Evolutionary conservation across 2,329 filamentous ascomycete genomes (phyloP).

Genomic region (Lecanicillium sp.): DNA sequence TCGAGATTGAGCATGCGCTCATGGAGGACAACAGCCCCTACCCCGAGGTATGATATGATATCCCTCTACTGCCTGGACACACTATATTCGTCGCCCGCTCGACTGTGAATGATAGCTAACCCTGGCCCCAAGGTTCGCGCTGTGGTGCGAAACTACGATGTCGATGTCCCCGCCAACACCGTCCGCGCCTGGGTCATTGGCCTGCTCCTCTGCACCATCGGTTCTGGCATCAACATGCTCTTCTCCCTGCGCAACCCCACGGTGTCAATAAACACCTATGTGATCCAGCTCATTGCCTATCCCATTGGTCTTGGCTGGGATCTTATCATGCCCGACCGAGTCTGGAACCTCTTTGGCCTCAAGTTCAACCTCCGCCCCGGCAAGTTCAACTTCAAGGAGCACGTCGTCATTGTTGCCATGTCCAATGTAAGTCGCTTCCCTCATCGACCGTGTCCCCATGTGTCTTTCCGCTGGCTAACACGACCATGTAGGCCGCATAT

Average conservation of each 20-base stretch:
- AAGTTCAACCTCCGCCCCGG: slow-evolving; percentile 50
- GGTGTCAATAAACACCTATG: slow-evolving; percentile 52
- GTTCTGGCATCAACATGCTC: slow-evolving; percentile 54
- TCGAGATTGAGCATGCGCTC: slow-evolving; percentile 49
- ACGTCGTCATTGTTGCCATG: slow-evolving; percentile 56
- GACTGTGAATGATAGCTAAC: not conserved
- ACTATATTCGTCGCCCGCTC: no score
- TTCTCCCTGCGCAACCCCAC: slow-evolving; percentile 53
- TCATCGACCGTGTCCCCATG: not conserved
- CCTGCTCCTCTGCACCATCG: slow-evolving; percentile 51
- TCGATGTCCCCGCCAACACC: slow-evolving; percentile 57
- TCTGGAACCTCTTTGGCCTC: slow-evolving; percentile 42
- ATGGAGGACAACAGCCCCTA: slow-evolving; percentile 61
- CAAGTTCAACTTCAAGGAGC: slow-evolving; percentile 55
- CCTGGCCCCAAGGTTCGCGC: slow-evolving; percentile 45
- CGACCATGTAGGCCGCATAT: slow-evolving; percentile 40
- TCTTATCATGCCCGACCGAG: slow-evolving; percentile 43
- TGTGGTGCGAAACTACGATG: slow-evolving; percentile 56
- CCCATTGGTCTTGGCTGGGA: slow-evolving; percentile 50
- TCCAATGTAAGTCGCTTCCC: slow-evolving; percentile 43
- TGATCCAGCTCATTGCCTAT: slow-evolving; percentile 55
- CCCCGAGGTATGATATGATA: slow-evolving; percentile 54
- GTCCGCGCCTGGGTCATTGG: slow-evolving; percentile 58
- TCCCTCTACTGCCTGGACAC: no score
- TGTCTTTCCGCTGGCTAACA: not conserved